These are phyloP conservation scores for Nigrospora osmanthi DNA, from an alignment of 2,329 filamentous ascomycete species.

Conservation along the genomic window DNA sequence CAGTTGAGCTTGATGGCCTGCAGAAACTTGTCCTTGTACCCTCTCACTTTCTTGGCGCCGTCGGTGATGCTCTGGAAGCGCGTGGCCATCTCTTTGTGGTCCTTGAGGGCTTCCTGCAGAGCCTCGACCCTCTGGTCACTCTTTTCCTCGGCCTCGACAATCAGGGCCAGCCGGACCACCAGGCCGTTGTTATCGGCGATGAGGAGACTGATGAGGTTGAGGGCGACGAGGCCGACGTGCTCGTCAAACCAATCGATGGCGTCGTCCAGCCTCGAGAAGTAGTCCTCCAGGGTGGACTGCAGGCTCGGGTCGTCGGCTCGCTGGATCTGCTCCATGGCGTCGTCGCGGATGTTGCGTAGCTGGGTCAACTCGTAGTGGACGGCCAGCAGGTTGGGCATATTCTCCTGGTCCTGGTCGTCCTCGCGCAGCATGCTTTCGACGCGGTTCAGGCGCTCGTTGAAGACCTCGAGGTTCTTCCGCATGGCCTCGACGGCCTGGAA, in stretches of 20 bases:
- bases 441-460: constrained; percentile 67
- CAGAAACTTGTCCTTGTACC: constrained; percentile 95
- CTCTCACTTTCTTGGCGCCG: constrained; percentile 82
- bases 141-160: constrained; percentile 94
- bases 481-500: constrained; percentile 92
- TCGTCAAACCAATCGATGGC: constrained; percentile 94
- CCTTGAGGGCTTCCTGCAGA: constrained; percentile 86
- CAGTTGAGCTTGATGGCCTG: constrained; percentile 69
- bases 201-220: constrained; percentile 84
- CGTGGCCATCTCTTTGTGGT: constrained; percentile 89
- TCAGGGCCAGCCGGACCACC: constrained; percentile 82
- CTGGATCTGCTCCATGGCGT: constrained; percentile 93
- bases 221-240: constrained; percentile 79
- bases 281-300: constrained; percentile 78
- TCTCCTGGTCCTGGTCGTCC: constrained; percentile 79
- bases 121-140: constrained; percentile 88
- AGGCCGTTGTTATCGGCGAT: constrained; percentile 80
- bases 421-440: constrained; percentile 73
- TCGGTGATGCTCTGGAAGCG: constrained; percentile 94
- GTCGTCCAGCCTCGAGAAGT: constrained; percentile 79
- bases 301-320: constrained; percentile 65
- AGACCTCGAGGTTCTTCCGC: constrained; percentile 82
- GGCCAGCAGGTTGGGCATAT: constrained; percentile 83
- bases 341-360: constrained; percentile 87
- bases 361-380: constrained; percentile 90